Evolutionary conservation across 345 rosid genomes (phyloP), one percentile per base, ranked within the genome.

Genomic region (Sisymbrium irio): DNA sequence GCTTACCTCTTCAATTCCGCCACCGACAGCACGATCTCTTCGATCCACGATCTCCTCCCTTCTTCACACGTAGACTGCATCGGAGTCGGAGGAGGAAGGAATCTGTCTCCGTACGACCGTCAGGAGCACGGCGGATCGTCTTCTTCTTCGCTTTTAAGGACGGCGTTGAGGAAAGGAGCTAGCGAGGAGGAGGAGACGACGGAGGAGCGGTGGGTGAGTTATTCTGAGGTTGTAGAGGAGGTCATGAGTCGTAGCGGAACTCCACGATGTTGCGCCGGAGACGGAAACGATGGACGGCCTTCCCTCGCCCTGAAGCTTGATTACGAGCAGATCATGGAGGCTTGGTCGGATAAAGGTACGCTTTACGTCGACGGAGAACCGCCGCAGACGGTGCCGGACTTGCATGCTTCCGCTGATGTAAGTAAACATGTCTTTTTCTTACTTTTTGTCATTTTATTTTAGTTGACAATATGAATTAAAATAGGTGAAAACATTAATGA

Each of bases 141-240:
- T 5, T 72, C 77, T 33, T 66, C 78, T 22, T 70, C 78, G 78
- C 85, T 89, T 55, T 63, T 85, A 46, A 51, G 87, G 73, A 71
- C 91, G 33, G 97, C 97, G 32, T 88, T 91, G 93, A 89, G 81
- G 80, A 83, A 83, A 77, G 88, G 86, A 50, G 79, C 65, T 49
- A 82, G 82, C 33, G 88, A 83, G 73, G 82, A 74, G 57, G 88
- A 85, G 68, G 90, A 84, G 62, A 88, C 87, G 74, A 91, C 87
- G 78, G 95, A 87, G 75, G 95, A 94, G 80, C 82, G 77, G 78
- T 93, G 98, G 97, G 97, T 91, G 68, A 80, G 93, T 56, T 93
- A 89, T 78, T 82, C 85, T 10, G 88, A 86, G 54, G 96, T 89
- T 19, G 94, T 89, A 75, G 98, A 90, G 65, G 96, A 88, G 50